Conservation (phyloP, 202 grass and related monocot genomes). For the Eragrostis tef region DNA sequence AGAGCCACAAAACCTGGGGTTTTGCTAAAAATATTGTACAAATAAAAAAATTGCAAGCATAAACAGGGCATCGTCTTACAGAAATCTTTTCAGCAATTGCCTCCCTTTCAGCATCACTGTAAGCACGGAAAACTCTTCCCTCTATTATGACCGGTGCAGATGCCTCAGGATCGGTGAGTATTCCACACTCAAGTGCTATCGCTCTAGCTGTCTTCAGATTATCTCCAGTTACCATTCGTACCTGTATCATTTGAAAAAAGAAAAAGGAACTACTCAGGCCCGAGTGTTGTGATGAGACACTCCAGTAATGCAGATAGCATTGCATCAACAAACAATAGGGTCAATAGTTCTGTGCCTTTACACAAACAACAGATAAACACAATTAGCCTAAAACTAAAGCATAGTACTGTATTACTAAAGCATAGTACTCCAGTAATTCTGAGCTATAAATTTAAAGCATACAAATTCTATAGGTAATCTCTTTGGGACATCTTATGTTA, state of each 20-base stretch:
- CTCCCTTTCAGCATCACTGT: constrained; percentile 59
- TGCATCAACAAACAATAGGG: constrained; percentile 9
- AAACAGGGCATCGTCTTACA: constrained; percentile 40
- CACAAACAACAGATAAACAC: constrained; percentile 17
- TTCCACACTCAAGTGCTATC: constrained; percentile 93
- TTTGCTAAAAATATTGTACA: no score
- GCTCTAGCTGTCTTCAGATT: constrained; percentile 93
- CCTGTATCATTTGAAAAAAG: constrained; percentile 54
- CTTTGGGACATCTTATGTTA: background rate
- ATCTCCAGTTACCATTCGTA: constrained; percentile 95
- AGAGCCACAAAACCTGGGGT: no score
- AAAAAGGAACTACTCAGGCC: constrained; percentile 22
- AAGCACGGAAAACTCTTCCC: constrained; percentile 71
- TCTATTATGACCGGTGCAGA: constrained; percentile 59
- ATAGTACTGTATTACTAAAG: background rate
- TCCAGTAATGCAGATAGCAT: background rate
- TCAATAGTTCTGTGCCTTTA: constrained; percentile 2
- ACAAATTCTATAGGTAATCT: background rate
- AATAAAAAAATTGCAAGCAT: background rate
- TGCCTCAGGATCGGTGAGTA: constrained; percentile 61
- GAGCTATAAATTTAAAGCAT: constrained; percentile 18
- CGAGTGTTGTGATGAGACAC: constrained; percentile 27
- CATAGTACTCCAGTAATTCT: no score
- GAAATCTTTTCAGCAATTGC: constrained; percentile 55
- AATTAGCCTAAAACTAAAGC: background rate